Base-by-base conservation (phyloP, 1,284 basidiomycete species). In the Rhodotorula sp. region DNA sequence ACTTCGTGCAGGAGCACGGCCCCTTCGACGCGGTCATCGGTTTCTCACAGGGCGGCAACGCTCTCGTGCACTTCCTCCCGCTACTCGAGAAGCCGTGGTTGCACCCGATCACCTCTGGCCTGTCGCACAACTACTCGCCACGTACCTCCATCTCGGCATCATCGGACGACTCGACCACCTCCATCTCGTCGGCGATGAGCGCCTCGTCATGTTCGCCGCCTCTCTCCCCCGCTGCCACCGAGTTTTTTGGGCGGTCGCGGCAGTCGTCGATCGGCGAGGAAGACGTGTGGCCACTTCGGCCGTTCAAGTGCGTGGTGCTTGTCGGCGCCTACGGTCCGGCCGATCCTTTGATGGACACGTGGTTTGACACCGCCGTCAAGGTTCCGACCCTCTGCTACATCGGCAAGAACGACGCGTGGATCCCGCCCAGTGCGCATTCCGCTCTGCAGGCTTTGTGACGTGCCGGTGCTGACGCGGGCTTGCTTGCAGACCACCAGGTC, bases 331-430 rank as follows among this genome's bases (percentile, higher is more conserved):
- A 58, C 21, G 57, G 57, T 5, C 57, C 57, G 0, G 57, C 12
- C 42, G 57, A 58, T 16, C 44, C 42, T 1, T n/a, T 45, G 23
- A 34, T 44, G 16, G 21, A 58, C 23, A 16, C 19, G 23, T 58
- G 57, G 57, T 58, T 58, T 44, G 57, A 58, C 42, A 14, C 57
- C 21, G 44, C 57, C 4, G 23, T 58, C 3, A 23, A 23, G 23
- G 21, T 23, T 5, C 57, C 57, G 57, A 58, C 57, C 10, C 57
- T 58, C 44, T n/a, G 34, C 44, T 7, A 45, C 44, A 58, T 58
- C 42, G 57, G 57, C 23, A 23, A 44, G 57, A 58, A 58, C 57
- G 57, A 58, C 57, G 44, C 44, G 14, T 58, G 57, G 57, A 58
- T 58, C 23, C 57, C 42, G 21, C 57, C 57, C 10, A 42, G 57